Evolutionary conservation across 75 land plant genomes (phyloP).

Genomic region (Cunninghamia lanceolata): DNA sequence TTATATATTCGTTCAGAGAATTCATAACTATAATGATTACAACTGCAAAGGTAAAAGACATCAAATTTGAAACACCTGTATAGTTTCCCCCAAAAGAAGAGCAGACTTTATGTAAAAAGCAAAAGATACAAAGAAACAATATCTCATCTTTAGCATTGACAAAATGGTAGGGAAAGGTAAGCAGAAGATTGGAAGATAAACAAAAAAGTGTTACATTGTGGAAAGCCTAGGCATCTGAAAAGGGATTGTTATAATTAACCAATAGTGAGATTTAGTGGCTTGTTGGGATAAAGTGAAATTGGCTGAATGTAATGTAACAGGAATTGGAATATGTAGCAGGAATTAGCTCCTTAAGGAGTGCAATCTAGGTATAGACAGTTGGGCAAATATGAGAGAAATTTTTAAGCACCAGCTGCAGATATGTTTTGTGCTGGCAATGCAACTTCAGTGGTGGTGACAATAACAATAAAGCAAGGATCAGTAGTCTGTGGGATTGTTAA

Average conservation of each 20-base stretch:
- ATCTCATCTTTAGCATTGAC: background rate
- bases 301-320: background rate
- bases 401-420: background rate
- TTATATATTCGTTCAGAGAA: background rate
- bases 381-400: background rate
- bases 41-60: background rate
- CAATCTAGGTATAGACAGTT: background rate
- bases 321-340: background rate
- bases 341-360: background rate
- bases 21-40: background rate
- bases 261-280: background rate
- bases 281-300: background rate
- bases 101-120: background rate
- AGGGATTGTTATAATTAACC: background rate
- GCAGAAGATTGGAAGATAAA: background rate
- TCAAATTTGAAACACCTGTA: background rate
- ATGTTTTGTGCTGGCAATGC: background rate
- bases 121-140: background rate
- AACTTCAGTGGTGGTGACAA: background rate
- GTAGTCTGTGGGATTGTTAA: background rate
- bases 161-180: background rate
- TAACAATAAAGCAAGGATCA: background rate
- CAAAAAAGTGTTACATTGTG: background rate
- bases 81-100: background rate
- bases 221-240: background rate